These are phyloP conservation scores for Malassezia cuniculi DNA, from an alignment of 1,284 basidiomycete species.

Conservation along the genomic window DNA sequence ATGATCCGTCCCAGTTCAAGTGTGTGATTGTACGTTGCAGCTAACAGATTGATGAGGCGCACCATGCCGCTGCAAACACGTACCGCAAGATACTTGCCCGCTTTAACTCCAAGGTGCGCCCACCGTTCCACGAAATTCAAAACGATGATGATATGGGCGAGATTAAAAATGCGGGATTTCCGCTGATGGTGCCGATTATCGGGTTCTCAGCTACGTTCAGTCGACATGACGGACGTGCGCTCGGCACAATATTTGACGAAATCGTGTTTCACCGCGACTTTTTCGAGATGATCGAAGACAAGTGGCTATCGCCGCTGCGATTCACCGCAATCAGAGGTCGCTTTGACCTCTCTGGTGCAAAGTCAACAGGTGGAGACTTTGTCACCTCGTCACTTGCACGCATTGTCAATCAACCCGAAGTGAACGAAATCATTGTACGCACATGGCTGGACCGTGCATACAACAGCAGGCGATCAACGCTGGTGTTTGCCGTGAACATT, in stretches of 20 bases:
- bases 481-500: conserved; percentile 80
- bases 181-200: conserved; percentile 58
- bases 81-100: conserved; percentile 65
- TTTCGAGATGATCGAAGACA: conserved; percentile 74
- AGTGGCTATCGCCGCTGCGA: conserved; percentile 53
- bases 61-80: conserved; percentile 81
- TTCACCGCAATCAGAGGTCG: conserved; percentile 38
- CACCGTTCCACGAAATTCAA: not conserved
- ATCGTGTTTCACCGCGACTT: conserved; percentile 94
- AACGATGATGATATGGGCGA: not conserved
- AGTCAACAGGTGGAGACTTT: conserved; percentile 21
- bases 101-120: conserved; percentile 52
- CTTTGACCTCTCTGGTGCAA: conserved; percentile 25
- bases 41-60: conserved; percentile 59
- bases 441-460: conserved; percentile 32
- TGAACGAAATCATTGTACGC: conserved; percentile 36
- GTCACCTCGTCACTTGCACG: conserved; percentile 24
- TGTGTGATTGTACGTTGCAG: conserved; percentile 69
- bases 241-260: conserved; percentile 73
- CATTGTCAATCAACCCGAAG: conserved; percentile 29
- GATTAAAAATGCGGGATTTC: not conserved
- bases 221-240: conserved; percentile 75
- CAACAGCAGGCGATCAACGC: conserved; percentile 58
- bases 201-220: conserved; percentile 93
- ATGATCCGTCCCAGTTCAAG: conserved; percentile 60